Evolutionary conservation across 768 basidiomycete species (phyloP), one percentile per base, ranked within the genome.

Genomic region (Lentinula lateritia): DNA sequence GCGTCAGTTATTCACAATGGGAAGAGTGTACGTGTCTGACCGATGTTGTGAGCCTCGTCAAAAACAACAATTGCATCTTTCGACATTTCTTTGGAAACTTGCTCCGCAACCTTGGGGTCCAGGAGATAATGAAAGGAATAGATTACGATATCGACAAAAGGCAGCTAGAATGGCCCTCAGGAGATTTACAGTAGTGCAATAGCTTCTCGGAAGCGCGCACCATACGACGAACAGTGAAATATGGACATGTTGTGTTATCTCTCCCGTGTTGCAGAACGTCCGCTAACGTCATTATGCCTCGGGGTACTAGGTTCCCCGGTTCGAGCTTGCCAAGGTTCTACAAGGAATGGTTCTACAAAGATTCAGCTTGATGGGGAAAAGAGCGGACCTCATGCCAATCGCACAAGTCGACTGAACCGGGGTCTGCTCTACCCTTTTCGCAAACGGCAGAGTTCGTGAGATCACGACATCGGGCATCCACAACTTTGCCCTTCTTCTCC

Each of bases 11-110:
- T 23, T 16, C 28, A 12, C 10, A 28, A 39, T 45, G 28, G 2
- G 28, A 20, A 43, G 58, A 38, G 59, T 42, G 42, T 58, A 54
- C 58, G 60, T 16, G 32, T 65, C 80, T 61, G 66, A 95, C 95
- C 95, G 56, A 99, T 99, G 71, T 99, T 99, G 74, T 99, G 97
- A 15, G 97, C 97, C 71, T 99, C 97, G 69, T 99, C 97, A 69
- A 99, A 99, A 1, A 99, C 97, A 42, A 99, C 95, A 58, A 99
- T 99, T 35, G 94, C 90, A 71, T 99, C 97, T 69, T 98, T 98
- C 7, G 91, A 92, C 76, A 99, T 81, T 72, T 99, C 97, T 70
- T 93, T 95, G 2, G 97, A 98, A 13, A 99, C 97, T 76, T 98
- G 95, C 67, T 98, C 97, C 0, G 97, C 97, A 45, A 99, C 95